Percentiles rank a stretch among this genome's conserved stretches.
Conservation (phyloP, 1,284 basidiomycete genomes). For the Tranzscheliella williamsii region DNA sequence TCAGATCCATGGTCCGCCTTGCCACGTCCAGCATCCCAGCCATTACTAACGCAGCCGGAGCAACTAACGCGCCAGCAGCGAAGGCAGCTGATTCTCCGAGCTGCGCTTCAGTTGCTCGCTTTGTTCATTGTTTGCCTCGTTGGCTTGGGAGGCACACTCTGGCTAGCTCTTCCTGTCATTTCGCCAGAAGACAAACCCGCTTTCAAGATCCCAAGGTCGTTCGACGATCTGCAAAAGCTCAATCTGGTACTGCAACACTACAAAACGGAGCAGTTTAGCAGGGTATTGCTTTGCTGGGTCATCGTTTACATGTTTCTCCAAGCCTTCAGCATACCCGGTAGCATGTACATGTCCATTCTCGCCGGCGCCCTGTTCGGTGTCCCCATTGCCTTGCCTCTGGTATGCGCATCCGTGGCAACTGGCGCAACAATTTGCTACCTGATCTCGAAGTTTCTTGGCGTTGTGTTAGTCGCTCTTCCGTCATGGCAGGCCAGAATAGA, state of each 20-base stretch:
- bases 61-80: slow-evolving; percentile 11
- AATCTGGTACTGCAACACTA: slow-evolving; percentile 62
- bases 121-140: slow-evolving; percentile 46
- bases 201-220: slow-evolving; percentile 60
- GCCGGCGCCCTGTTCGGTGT: slow-evolving; percentile 96
- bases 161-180: slow-evolving; percentile 46
- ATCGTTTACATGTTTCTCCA: slow-evolving; percentile 87
- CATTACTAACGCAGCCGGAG: neutral
- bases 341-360: slow-evolving; percentile 96
- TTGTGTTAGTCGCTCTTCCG: slow-evolving; percentile 63
- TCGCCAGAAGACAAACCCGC: slow-evolving; percentile 22
- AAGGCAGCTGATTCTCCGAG: slow-evolving; percentile 32
- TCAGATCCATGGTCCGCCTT: slow-evolving; percentile 31
- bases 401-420: slow-evolving; percentile 85
- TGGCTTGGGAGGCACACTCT: slow-evolving; percentile 40
- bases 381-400: slow-evolving; percentile 82
- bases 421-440: slow-evolving; percentile 92
- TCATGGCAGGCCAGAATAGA: slow-evolving; percentile 78
- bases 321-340: slow-evolving; percentile 93
- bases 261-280: slow-evolving; percentile 58
- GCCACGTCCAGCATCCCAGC: slow-evolving; percentile 1
- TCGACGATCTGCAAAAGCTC: slow-evolving; percentile 61
- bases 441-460: slow-evolving; percentile 81
- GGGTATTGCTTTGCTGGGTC: slow-evolving; percentile 61
- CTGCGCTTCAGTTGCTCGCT: slow-evolving; percentile 19